These are phyloP conservation scores for Avena eriantha DNA, from an alignment of 176 grass and related monocot genomes.

Conservation along the genomic window DNA sequence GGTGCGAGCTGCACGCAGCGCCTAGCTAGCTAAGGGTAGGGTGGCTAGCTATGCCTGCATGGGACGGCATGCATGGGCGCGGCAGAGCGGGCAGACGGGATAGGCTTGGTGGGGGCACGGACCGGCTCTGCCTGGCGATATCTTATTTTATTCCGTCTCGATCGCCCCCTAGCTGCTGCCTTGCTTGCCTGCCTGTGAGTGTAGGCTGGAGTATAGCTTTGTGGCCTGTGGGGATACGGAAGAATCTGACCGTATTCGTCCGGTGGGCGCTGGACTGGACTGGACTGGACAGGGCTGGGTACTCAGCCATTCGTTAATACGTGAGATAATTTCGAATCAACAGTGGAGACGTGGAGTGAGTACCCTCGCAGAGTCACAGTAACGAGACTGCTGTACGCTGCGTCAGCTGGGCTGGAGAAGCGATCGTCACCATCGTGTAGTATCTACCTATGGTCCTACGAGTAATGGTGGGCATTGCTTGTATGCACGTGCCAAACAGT, in stretches of 20 bases:
- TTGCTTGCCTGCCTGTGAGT: background rate
- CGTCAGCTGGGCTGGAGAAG: background rate
- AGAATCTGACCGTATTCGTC: slow-evolving; percentile 16
- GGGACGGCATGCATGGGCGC: slow-evolving; percentile 33
- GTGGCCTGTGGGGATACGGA: background rate
- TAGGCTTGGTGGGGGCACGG: slow-evolving; percentile 48
- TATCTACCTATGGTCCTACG: background rate
- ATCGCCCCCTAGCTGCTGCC: background rate
- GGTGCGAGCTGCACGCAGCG: background rate
- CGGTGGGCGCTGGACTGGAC: background rate
- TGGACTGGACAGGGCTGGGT: background rate
- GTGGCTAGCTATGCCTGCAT: slow-evolving; percentile 12
- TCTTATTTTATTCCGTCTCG: background rate
- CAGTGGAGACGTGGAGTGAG: background rate
- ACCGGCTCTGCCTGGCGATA: background rate
- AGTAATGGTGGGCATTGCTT: background rate
- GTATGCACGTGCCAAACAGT: background rate
- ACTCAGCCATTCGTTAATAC: too few relatives aligned
- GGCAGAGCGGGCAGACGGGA: slow-evolving; percentile 11
- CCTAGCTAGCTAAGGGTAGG: background rate
- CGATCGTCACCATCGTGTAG: too few relatives aligned
- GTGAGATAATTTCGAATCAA: too few relatives aligned
- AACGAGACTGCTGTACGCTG: background rate
- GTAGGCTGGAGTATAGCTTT: background rate
- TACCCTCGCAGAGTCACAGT: background rate